A percentile compares a stretch with the other conserved stretches of the same genome.
phyloP scores from a whole-genome alignment of 169 alveolate species.

The Plasmodium berghei region DNA sequence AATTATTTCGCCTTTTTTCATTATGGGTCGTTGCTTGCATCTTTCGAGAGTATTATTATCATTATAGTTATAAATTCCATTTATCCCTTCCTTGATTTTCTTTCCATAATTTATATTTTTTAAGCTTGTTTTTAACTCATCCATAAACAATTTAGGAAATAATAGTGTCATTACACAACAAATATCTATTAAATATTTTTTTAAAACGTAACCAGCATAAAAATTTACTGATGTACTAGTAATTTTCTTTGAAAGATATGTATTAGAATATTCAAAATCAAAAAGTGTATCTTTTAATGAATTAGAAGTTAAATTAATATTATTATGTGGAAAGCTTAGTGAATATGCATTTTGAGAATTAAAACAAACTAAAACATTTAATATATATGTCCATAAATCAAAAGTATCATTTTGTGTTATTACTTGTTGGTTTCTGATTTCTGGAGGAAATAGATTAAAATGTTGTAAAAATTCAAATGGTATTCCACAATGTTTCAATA shows the following conservation, averaged over 20 bases:
- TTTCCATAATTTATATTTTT: constrained; percentile 15
- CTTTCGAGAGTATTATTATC: background rate
- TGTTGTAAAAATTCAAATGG: constrained; percentile 53
- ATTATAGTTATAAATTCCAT: background rate
- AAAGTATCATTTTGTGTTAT: constrained; percentile 78
- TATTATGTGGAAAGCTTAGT: constrained; percentile 66
- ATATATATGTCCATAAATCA: constrained; percentile 80
- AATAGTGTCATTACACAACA: constrained; percentile 83
- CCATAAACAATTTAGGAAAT: constrained; percentile 80
- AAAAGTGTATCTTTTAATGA: constrained; percentile 77
- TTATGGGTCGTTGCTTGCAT: background rate
- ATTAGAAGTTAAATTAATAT: constrained; percentile 26
- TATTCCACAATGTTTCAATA: constrained; percentile 43
- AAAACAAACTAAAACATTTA: constrained; percentile 64
- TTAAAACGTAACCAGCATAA: constrained; percentile 80
- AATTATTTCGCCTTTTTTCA: too few relatives aligned
- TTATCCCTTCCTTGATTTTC: background rate
- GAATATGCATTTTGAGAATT: constrained; percentile 59
- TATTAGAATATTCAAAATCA: constrained; percentile 80
- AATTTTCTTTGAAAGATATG: constrained; percentile 76
- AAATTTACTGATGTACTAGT: constrained; percentile 74
- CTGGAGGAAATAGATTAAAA: constrained; percentile 58
- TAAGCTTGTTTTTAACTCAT: constrained; percentile 56
- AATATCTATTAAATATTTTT: constrained; percentile 81
- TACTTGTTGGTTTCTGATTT: constrained; percentile 77